Base-by-base conservation (phyloP, 257 asterid species). In the Nyctanthes arbortristis region DNA sequence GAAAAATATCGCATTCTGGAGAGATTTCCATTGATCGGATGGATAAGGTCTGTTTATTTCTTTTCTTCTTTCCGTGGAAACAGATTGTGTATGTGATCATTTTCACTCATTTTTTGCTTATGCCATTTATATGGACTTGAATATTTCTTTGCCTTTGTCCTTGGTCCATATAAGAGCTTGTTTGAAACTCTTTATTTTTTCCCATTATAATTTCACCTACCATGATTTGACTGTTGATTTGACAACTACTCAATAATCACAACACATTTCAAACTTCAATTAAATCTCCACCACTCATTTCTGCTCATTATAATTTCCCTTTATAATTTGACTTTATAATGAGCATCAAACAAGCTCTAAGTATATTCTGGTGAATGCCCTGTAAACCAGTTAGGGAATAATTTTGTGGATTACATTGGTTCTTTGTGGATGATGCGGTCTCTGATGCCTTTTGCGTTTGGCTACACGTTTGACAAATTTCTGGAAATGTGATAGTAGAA, bases 291-390 rank as follows among this genome's bases (percentile, higher is more conserved):
- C n/a, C n/a, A n/a, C n/a, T n/a, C n/a, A n/a, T n/a, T n/a, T n/a
- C n/a, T n/a, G n/a, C n/a, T n/a, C n/a, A n/a, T n/a, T n/a, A n/a
- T n/a, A n/a, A n/a, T n/a, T n/a, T n/a, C n/a, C n/a, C n/a, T n/a
- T n/a, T n/a, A n/a, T n/a, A n/a, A n/a, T n/a, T n/a, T n/a, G n/a
- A n/a, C n/a, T n/a, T n/a, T n/a, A n/a, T n/a, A n/a, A n/a, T n/a
- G n/a, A n/a, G n/a, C n/a, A n/a, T n/a, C n/a, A n/a, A n/a, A n/a
- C 73, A 63, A 70, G 84, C 83, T 77, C 91, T 92, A 57, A 34
- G 40, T 25, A 68, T 43, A 49, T 24, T 10, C 63, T n/a, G 66
- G 25, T 52, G 37, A 33, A 30, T 31, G 13, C 73, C 81, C 65
- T 9, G 8, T 49, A 43, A 40, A 45, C 65, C 18, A 10, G 55